Percentiles rank a stretch among this genome's conserved stretches.
Evolutionary conservation across 768 basidiomycete genomes (phyloP).

Genomic region (Tremella fuciformis): DNA sequence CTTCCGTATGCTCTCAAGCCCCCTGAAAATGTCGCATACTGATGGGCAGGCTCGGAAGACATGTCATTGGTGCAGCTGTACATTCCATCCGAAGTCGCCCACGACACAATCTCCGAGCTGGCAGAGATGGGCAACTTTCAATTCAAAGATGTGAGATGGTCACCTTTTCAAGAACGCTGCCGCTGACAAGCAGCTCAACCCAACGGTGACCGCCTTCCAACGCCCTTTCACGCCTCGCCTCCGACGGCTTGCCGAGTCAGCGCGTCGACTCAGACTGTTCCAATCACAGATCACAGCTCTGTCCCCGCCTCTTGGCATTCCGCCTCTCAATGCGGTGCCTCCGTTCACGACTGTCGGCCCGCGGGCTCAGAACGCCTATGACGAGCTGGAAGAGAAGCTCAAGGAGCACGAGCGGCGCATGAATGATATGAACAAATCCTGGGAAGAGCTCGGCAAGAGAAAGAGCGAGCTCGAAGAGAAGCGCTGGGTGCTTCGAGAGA

Average conservation of each 20-base stretch:
- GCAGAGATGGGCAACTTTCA: constrained; percentile 94
- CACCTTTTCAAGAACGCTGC: not conserved
- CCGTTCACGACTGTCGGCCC: constrained; percentile 86
- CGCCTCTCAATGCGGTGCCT: constrained; percentile 79
- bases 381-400: constrained; percentile 85
- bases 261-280: constrained; percentile 89
- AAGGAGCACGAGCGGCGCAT: constrained; percentile 81
- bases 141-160: constrained; percentile 80
- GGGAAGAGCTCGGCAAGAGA: constrained; percentile 80
- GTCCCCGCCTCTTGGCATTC: constrained; percentile 73
- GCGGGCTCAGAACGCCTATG: constrained; percentile 85
- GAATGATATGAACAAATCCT: constrained; percentile 86
- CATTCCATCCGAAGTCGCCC: constrained; percentile 93
- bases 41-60: constrained; percentile 76
- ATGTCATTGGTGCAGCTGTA: constrained; percentile 98
- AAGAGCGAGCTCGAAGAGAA: constrained; percentile 87
- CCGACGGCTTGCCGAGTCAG: constrained; percentile 91
- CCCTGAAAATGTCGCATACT: not conserved
- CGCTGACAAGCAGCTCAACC: constrained; percentile 69
- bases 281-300: constrained; percentile 78
- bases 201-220: constrained; percentile 93
- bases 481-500: constrained; percentile 88
- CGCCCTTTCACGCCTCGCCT: constrained; percentile 96
- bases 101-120: constrained; percentile 91
- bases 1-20: constrained; percentile 62